Percentiles rank a stretch among this genome's conserved stretches.
Evolutionary conservation across 2,329 filamentous ascomycete genomes (phyloP).

Genomic region (Pezicula radicicola): DNA sequence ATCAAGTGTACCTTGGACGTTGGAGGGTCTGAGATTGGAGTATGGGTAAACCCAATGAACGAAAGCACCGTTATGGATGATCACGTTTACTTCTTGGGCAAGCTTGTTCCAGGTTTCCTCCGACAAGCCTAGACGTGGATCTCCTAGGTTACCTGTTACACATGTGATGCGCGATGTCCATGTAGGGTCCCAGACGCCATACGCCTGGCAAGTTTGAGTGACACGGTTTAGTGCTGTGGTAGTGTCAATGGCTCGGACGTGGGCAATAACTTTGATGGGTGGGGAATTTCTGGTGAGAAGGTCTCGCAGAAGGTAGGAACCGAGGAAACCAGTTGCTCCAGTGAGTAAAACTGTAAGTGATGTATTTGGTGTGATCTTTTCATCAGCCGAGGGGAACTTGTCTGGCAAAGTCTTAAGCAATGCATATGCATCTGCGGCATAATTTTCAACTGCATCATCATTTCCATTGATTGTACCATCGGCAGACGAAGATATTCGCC

Average conservation of each 20-base stretch:
- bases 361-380: slow-evolving; percentile 25
- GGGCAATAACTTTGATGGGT: slow-evolving; percentile 63
- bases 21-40: slow-evolving; percentile 65
- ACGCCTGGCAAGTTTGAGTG: slow-evolving; percentile 65
- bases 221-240: slow-evolving; percentile 63
- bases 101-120: slow-evolving; percentile 63
- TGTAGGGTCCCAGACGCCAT: slow-evolving; percentile 72
- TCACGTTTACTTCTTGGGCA: slow-evolving; percentile 62
- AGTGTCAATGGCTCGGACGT: slow-evolving; percentile 68
- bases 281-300: slow-evolving; percentile 59
- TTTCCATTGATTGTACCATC: slow-evolving; percentile 23
- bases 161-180: slow-evolving; percentile 65
- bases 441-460: slow-evolving; percentile 43
- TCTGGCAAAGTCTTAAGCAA: slow-evolving; percentile 33
- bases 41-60: slow-evolving; percentile 85
- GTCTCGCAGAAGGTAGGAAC: slow-evolving; percentile 75
- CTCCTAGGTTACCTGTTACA: slow-evolving; percentile 71
- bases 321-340: slow-evolving; percentile 87
- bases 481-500: slow-evolving; percentile 25
- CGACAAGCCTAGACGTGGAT: slow-evolving; percentile 71
- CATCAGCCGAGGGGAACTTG: slow-evolving; percentile 32
- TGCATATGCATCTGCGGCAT: slow-evolving; percentile 39
- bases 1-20: slow-evolving; percentile 80
- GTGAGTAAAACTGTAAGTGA: slow-evolving; percentile 72
- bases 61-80: slow-evolving; percentile 79